Evolutionary conservation across 2,329 filamentous ascomycete species (phyloP).

Genomic region (Xylariaceae sp.): DNA sequence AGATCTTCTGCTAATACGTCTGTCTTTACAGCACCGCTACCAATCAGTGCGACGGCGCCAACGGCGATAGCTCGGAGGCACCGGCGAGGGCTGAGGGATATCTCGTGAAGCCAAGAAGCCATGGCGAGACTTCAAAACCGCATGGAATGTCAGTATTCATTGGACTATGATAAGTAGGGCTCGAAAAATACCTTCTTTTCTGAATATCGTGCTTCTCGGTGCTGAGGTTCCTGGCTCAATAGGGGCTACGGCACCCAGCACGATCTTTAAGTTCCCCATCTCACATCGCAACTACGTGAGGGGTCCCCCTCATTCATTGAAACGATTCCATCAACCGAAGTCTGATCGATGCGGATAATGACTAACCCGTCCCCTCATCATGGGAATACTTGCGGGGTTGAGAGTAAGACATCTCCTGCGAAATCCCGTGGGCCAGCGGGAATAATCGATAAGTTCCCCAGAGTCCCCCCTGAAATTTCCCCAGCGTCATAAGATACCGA

Average conservation of each 20-base stretch:
- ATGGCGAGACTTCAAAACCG: constrained; percentile 3
- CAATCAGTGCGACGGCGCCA: constrained; percentile 12
- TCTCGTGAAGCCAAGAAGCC: constrained; percentile 7
- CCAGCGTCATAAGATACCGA: too few species aligned
- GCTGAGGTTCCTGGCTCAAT: neutral
- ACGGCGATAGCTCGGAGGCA: constrained; percentile 14
- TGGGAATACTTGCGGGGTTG: neutral
- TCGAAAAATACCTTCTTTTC: neutral
- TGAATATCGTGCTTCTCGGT: neutral
- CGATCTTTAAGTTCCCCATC: neutral
- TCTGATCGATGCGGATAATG: neutral
- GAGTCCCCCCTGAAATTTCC: too few species aligned
- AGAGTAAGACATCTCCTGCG: neutral
- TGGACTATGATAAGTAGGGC: neutral
- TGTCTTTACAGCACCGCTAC: constrained; percentile 7
- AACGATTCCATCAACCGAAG: neutral
- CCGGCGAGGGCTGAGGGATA: constrained; percentile 8
- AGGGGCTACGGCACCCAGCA: neutral
- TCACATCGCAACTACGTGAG: neutral
- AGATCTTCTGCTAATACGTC: constrained; percentile 17
- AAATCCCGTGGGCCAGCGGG: too few species aligned
- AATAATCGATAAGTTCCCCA: too few species aligned
- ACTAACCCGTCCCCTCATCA: neutral
- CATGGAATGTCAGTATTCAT: neutral
- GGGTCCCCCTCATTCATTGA: constrained; percentile 1